Percentiles rank a stretch among this genome's conserved stretches.
These are phyloP conservation scores for Aquilaria agallochum DNA, from an alignment of 441 rosid species.

Conservation along the genomic window DNA sequence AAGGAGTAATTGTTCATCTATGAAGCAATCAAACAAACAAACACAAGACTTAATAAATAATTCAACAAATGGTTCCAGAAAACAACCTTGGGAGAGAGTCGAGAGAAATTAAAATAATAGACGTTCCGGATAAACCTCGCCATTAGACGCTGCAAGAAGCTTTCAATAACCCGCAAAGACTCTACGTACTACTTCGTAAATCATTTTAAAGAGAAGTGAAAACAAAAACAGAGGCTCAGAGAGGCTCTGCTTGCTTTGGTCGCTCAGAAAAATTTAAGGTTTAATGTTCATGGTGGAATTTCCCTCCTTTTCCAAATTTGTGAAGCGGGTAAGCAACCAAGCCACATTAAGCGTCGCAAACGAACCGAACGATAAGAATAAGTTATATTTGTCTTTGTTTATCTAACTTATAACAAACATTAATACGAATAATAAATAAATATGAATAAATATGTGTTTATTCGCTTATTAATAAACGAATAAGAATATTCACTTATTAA, in stretches of 20 bases:
- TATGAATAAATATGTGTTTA: too few relatives aligned
- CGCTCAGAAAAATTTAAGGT: conserved; percentile 4
- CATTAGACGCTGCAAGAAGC: conserved; percentile 32
- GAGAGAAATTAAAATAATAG: conserved; percentile 39
- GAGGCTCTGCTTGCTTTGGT: background rate
- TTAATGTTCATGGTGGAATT: background rate
- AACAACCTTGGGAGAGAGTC: conserved; percentile 47
- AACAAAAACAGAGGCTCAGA: background rate
- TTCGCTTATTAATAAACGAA: too few relatives aligned
- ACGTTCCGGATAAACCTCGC: conserved; percentile 61
- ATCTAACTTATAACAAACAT: too few relatives aligned
- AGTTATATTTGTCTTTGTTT: too few relatives aligned
- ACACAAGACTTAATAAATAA: background rate
- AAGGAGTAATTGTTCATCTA: background rate
- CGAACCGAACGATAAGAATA: too few relatives aligned
- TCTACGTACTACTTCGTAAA: background rate
- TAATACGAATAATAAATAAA: too few relatives aligned
- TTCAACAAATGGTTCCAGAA: conserved; percentile 4
- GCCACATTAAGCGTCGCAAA: background rate
- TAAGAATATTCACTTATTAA: too few relatives aligned
- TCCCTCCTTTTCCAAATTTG: conserved; percentile 8
- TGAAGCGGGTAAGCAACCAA: background rate
- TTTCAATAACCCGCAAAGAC: background rate
- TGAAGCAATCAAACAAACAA: background rate
- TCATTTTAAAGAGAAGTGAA: conserved; percentile 4